A percentile compares a stretch with the other conserved stretches of the same genome.
These are phyloP conservation scores for Marchantia polymorpha DNA, from an alignment of 225 moss, liverwort and hornwort genomes.

Conservation along the genomic window DNA sequence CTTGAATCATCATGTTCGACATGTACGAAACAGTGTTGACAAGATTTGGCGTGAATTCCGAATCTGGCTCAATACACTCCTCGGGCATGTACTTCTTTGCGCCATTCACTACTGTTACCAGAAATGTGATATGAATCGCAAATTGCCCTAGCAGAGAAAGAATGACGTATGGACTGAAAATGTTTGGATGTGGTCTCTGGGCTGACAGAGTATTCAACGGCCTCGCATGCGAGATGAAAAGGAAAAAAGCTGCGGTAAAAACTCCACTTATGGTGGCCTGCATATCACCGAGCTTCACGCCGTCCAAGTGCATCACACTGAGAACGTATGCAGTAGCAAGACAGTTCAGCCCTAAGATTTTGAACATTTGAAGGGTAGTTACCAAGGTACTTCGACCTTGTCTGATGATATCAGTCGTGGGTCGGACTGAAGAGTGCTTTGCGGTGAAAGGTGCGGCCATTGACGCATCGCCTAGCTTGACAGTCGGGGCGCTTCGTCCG, in stretches of 20 bases:
- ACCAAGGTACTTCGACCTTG: constrained; percentile 97
- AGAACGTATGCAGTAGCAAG: constrained; percentile 96
- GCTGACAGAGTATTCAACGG: constrained; percentile 83
- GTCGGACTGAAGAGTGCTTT: constrained; percentile 92
- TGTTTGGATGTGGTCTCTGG: constrained; percentile 93
- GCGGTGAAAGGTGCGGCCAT: constrained; percentile 99
- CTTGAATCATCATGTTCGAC: constrained; percentile 99
- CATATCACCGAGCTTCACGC: constrained; percentile 98
- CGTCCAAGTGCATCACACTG: constrained; percentile 98
- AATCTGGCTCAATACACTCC: constrained; percentile 94
- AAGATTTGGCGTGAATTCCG: constrained; percentile 90
- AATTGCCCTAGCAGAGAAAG: constrained; percentile 92
- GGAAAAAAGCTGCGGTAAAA: constrained; percentile 95
- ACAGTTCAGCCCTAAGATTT: constrained; percentile 95
- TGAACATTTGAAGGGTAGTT: constrained; percentile 98
- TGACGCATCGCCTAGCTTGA: constrained; percentile 95
- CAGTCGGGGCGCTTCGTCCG: constrained; percentile 65
- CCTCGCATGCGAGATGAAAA: constrained; percentile 94
- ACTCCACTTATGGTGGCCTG: constrained; percentile 95
- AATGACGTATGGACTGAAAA: constrained; percentile 92
- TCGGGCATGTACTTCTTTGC: constrained; percentile 95
- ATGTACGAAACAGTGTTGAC: constrained; percentile 98
- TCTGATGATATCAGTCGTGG: constrained; percentile 86
- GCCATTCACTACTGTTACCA: constrained; percentile 77
- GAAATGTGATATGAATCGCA: constrained; percentile 82